Evolutionary conservation across 2,329 filamentous ascomycete genomes (phyloP).

Genomic region (Microcera coccophila): DNA sequence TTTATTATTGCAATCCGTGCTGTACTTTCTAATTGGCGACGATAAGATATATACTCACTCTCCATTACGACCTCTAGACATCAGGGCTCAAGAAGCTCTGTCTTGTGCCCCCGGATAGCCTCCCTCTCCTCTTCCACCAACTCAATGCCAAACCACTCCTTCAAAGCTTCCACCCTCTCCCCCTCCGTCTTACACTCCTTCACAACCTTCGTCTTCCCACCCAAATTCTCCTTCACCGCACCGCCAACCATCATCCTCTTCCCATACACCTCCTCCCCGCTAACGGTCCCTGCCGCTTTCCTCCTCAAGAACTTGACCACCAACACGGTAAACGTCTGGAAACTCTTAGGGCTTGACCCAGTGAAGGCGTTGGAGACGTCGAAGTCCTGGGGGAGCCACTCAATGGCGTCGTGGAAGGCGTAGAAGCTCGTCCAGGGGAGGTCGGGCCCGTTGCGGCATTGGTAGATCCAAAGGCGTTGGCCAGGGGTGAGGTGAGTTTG

Average conservation of each 20-base stretch:
- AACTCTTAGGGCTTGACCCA: constrained; percentile 45
- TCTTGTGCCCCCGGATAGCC: constrained; percentile 48
- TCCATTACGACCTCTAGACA: too few species aligned
- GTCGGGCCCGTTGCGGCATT: constrained; percentile 49
- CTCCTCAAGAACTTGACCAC: constrained; percentile 51
- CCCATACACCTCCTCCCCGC: constrained; percentile 45
- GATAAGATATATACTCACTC: too few species aligned
- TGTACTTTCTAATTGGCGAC: too few species aligned
- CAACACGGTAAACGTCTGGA: constrained; percentile 53
- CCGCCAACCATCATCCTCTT: constrained; percentile 50
- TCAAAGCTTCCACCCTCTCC: constrained; percentile 50
- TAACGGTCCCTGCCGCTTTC: constrained; percentile 38
- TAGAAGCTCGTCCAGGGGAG: constrained; percentile 57
- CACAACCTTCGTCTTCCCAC: constrained; percentile 47
- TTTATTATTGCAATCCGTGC: too few species aligned
- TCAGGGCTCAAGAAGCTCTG: constrained; percentile 35
- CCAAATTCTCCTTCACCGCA: constrained; percentile 51
- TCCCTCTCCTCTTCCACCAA: constrained; percentile 47
- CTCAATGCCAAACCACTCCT: constrained; percentile 49
- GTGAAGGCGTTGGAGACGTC: constrained; percentile 56
- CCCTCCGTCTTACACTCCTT: constrained; percentile 46
- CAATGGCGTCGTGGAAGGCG: constrained; percentile 58
- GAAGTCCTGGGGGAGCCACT: constrained; percentile 61
- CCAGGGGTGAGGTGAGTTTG: constrained; percentile 38
- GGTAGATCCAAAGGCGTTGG: constrained; percentile 58